Evolutionary conservation across 2,329 filamentous ascomycete genomes (phyloP).

Genomic region (Sporothrix euskadiensis): DNA sequence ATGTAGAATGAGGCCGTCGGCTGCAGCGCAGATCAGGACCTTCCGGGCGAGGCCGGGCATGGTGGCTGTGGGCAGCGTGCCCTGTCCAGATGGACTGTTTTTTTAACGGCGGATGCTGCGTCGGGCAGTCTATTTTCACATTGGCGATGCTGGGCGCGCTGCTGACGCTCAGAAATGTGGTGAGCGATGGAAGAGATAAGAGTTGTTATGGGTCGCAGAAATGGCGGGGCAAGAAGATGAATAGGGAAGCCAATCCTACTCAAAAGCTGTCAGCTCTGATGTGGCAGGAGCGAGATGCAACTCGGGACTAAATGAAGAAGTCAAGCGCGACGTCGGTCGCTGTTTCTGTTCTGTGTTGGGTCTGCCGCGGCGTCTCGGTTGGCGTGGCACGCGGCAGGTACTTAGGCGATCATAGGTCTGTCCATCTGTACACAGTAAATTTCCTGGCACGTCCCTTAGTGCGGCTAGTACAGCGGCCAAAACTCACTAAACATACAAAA

Average conservation of each 20-base stretch:
- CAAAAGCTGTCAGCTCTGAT: neutral
- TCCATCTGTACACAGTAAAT: neutral
- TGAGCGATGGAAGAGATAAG: neutral
- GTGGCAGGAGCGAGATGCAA: conserved; percentile 8
- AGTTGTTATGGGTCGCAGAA: neutral
- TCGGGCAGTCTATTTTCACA: conserved; percentile 3
- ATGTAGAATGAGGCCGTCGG: conserved; percentile 81
- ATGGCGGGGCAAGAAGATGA: neutral
- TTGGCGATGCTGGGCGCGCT: neutral
- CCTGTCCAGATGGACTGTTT: conserved; percentile 18
- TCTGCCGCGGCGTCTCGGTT: conserved; percentile 15
- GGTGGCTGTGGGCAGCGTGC: conserved; percentile 25
- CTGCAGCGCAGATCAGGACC: conserved; percentile 74
- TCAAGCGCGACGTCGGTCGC: conserved; percentile 30
- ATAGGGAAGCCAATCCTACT: neutral
- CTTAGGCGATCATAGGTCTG: conserved; percentile 18
- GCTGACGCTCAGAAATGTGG: neutral
- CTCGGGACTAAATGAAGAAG: neutral
- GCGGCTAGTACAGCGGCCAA: neutral
- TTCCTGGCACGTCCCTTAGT: neutral
- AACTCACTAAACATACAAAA: neutral
- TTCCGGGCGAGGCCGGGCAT: conserved; percentile 82
- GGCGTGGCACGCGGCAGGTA: conserved; percentile 25
- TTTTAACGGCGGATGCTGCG: conserved; percentile 21
- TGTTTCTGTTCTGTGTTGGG: conserved; percentile 18